Evolutionary conservation across 2,329 filamentous ascomycete species (phyloP).

Genomic region (Venturia asperata): DNA sequence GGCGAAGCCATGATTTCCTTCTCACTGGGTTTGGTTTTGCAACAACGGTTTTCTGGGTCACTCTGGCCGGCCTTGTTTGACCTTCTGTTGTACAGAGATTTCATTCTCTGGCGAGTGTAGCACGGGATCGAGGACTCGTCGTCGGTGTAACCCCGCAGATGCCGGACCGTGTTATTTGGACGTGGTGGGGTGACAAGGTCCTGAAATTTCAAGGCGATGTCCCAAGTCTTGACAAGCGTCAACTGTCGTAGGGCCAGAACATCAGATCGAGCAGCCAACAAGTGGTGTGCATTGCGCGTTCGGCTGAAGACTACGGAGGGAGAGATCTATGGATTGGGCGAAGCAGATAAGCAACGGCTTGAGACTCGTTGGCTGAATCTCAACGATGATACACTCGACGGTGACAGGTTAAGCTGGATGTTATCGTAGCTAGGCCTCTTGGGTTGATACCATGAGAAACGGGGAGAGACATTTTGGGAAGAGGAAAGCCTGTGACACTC

Average conservation of each 20-base stretch:
- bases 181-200: neutral
- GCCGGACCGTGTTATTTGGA: neutral
- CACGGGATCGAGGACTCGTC: neutral
- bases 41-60: neutral
- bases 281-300: neutral
- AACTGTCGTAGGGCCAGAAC: neutral
- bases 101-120: neutral
- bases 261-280: neutral
- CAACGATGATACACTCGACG: too few species aligned
- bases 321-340: neutral
- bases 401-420: neutral
- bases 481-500: neutral
- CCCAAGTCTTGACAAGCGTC: neutral
- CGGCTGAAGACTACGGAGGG: neutral
- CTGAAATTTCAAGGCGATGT: neutral
- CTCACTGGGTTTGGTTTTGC: neutral
- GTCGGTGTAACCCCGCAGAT: neutral
- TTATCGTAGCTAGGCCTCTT: neutral
- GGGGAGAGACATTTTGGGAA: neutral
- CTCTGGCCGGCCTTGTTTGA: neutral
- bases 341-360: neutral
- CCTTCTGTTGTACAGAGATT: conserved; percentile 12
- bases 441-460: conserved; percentile 6
- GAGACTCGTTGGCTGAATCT: neutral
- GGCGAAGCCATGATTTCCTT: neutral